These are phyloP conservation scores for Cantharellus anzutake DNA, from an alignment of 768 basidiomycete species.

Conservation along the genomic window DNA sequence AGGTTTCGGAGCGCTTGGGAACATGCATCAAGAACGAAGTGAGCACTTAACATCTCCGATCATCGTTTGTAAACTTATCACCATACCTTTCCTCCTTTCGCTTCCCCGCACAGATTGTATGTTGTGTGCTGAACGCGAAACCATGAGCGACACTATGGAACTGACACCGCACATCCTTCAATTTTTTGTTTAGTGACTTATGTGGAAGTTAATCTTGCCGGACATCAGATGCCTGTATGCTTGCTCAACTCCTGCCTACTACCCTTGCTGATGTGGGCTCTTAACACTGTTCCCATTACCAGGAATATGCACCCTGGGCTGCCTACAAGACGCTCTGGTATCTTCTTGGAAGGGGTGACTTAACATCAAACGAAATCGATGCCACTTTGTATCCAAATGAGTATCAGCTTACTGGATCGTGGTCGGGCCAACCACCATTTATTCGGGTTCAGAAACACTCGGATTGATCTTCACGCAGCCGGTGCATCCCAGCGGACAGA, in stretches of 20 bases:
- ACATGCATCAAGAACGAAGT: conserved; percentile 42
- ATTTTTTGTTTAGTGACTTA: conserved; percentile 28
- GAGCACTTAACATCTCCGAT: not conserved
- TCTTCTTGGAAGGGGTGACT: not conserved
- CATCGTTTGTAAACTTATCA: not conserved
- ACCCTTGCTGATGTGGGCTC: not conserved
- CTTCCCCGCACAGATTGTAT: not conserved
- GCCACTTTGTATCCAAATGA: not conserved
- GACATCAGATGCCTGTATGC: conserved; percentile 33
- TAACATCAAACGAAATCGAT: not conserved
- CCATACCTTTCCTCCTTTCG: not conserved
- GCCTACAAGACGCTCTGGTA: conserved; percentile 4
- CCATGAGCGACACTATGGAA: too few species aligned
- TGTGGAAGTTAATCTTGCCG: conserved; percentile 44
- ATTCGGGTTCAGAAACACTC: too few species aligned
- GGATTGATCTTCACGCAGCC: too few species aligned
- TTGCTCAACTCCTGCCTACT: not conserved
- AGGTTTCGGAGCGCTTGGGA: not conserved
- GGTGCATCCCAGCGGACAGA: too few species aligned
- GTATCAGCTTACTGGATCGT: not conserved
- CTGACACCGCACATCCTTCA: too few species aligned
- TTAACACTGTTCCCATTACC: not conserved
- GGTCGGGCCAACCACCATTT: not conserved
- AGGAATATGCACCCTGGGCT: conserved; percentile 4
- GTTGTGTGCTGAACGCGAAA: not conserved